Evolutionary conservation across 371 early-diverging fungal species (phyloP).

Genomic region (Mortierella sp.): DNA sequence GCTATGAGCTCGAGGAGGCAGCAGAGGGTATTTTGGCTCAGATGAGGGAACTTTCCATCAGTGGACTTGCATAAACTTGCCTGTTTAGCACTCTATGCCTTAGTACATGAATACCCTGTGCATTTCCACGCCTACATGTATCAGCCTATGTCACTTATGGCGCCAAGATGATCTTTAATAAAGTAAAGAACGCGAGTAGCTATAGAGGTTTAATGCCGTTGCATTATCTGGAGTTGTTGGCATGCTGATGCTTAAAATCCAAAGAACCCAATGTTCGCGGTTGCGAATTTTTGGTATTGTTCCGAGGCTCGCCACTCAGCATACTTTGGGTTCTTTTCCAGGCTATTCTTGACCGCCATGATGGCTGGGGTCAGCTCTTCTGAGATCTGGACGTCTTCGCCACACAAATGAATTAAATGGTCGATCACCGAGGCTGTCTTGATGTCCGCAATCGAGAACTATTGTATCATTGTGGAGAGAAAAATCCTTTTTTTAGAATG

Average conservation of each 20-base stretch:
- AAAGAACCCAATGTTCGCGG: conserved; percentile 22
- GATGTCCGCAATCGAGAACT: conserved; percentile 46
- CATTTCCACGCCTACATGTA: neutral
- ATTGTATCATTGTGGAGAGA: neutral
- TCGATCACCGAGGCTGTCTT: conserved; percentile 37
- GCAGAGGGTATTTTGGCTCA: conserved; percentile 84
- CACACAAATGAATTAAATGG: conserved; percentile 20
- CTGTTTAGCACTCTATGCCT: no score
- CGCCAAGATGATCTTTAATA: no score
- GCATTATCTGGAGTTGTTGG: no score
- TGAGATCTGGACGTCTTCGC: conserved; percentile 26
- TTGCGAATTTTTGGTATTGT: conserved; percentile 37
- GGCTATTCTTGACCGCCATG: conserved; percentile 33
- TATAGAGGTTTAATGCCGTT: neutral
- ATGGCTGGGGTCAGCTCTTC: conserved; percentile 38
- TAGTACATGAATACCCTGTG: neutral
- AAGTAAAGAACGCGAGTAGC: neutral
- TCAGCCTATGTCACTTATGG: no score
- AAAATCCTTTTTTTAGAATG: neutral
- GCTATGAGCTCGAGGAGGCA: conserved; percentile 75
- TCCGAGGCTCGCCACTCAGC: conserved; percentile 26
- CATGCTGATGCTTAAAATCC: conserved; percentile 14
- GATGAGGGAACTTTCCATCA: conserved; percentile 90
- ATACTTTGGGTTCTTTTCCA: conserved; percentile 32
- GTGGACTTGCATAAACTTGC: conserved; percentile 15